Evolutionary conservation across 2,329 filamentous ascomycete genomes (phyloP).

Genomic region (Kalaharituber pfeilii): DNA sequence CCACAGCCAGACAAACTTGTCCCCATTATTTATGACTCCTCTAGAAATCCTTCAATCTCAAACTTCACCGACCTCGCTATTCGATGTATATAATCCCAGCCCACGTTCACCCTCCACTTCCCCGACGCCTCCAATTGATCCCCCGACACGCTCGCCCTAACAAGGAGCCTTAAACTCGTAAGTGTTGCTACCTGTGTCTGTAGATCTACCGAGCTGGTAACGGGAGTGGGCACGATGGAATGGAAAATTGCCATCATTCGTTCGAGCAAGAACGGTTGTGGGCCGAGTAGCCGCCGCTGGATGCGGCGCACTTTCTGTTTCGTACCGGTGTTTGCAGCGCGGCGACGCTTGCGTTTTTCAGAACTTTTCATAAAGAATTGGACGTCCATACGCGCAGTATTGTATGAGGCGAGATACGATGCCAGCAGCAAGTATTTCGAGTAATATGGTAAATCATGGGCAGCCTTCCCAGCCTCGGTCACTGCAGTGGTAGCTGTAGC

Average conservation of each 20-base stretch:
- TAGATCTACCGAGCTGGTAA: conserved; percentile 53
- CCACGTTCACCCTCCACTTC: conserved; percentile 59
- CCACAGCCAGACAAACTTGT: too few relatives aligned
- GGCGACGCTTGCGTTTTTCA: conserved; percentile 35
- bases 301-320: not conserved
- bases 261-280: conserved; percentile 12
- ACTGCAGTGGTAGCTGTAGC: conserved; percentile 5
- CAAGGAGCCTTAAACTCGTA: conserved; percentile 49
- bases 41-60: conserved; percentile 40
- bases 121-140: conserved; percentile 44
- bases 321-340: conserved; percentile 36
- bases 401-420: conserved; percentile 68
- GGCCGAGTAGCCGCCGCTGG: conserved; percentile 5
- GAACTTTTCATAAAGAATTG: conserved; percentile 55
- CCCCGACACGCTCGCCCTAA: conserved; percentile 29
- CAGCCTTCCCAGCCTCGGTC: conserved; percentile 18
- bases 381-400: conserved; percentile 53
- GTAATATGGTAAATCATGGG: conserved; percentile 46
- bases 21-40: not conserved
- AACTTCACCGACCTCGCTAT: conserved; percentile 57
- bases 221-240: conserved; percentile 63
- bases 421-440: conserved; percentile 57
- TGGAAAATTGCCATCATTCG: conserved; percentile 46
- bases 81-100: conserved; percentile 56
- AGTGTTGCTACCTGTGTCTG: conserved; percentile 66